A percentile compares a stretch with the other conserved stretches of the same genome.
phyloP scores from a whole-genome alignment of 768 basidiomycete genomes.

The Podaxis mareebaensis region DNA sequence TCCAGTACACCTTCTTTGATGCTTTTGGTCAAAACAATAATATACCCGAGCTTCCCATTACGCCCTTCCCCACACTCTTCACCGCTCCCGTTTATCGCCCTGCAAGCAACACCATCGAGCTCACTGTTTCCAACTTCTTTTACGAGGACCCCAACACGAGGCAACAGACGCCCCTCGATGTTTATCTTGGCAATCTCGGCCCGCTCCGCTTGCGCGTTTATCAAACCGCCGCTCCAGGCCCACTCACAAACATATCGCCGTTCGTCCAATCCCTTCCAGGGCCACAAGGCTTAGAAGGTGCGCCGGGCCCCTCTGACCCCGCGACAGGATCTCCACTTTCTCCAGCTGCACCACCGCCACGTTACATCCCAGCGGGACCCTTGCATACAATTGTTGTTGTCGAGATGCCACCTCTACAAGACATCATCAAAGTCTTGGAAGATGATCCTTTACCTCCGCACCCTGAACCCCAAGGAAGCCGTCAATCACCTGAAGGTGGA shows the following conservation, averaged over 20 bases:
- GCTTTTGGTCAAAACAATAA: conserved; percentile 79
- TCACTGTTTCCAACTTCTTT: conserved; percentile 89
- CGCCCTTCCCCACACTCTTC: conserved; percentile 87
- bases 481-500: conserved; percentile 30
- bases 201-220: conserved; percentile 80
- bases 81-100: conserved; percentile 76
- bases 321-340: conserved; percentile 29
- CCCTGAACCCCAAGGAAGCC: conserved; percentile 37
- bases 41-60: conserved; percentile 79
- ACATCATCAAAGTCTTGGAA: conserved; percentile 78
- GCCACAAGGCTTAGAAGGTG: conserved; percentile 32
- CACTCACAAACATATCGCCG: conserved; percentile 61
- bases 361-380: conserved; percentile 54
- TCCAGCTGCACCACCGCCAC: conserved; percentile 34
- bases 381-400: conserved; percentile 83
- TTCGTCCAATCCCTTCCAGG: conserved; percentile 53
- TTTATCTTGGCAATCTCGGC: conserved; percentile 89
- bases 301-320: conserved; percentile 29
- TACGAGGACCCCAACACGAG: conserved; percentile 70
- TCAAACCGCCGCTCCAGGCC: conserved; percentile 69
- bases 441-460: conserved; percentile 58
- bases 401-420: conserved; percentile 76
- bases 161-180: conserved; percentile 71
- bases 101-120: conserved; percentile 70
- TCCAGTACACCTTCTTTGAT: conserved; percentile 94